These are phyloP conservation scores for Climacium dendroides DNA, from an alignment of 225 moss, liverwort and hornwort species.

Conservation along the genomic window DNA sequence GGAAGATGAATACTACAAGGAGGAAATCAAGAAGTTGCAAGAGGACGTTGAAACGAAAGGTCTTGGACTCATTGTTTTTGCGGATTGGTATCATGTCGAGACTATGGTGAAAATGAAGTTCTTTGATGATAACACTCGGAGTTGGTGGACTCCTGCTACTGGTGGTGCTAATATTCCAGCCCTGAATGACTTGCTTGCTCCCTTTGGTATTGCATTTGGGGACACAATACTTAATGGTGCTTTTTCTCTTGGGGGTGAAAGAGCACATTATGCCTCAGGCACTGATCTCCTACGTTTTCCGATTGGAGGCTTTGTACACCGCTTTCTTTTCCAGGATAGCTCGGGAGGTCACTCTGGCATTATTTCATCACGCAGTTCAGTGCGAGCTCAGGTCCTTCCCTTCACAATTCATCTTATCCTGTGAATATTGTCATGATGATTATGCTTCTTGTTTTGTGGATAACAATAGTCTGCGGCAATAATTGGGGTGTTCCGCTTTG, in stretches of 20 bases:
- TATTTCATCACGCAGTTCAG: constrained; percentile 77
- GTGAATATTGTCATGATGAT: background rate
- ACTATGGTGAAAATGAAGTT: constrained; percentile 98
- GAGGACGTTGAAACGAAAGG: constrained; percentile 68
- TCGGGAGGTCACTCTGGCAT: constrained; percentile 64
- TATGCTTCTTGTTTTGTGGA: background rate
- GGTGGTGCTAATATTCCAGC: constrained; percentile 95
- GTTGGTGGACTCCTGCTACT: constrained; percentile 96
- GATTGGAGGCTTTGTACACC: constrained; percentile 76
- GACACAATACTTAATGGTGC: constrained; percentile 76
- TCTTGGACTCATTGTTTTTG: constrained; percentile 80
- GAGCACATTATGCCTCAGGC: constrained; percentile 84
- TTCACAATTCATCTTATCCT: background rate
- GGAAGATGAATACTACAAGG: constrained; percentile 79
- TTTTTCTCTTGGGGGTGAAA: constrained; percentile 82
- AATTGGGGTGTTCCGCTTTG: background rate
- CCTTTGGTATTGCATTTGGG: constrained; percentile 94
- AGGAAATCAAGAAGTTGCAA: constrained; percentile 81
- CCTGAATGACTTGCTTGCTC: constrained; percentile 75
- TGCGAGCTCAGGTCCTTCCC: constrained; percentile 65
- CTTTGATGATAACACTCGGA: constrained; percentile 92
- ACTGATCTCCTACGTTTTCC: constrained; percentile 79
- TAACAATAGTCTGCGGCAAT: background rate
- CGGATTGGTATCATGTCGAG: constrained; percentile 96
- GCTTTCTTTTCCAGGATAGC: constrained; percentile 82